phyloP scores from a whole-genome alignment of 306 rosid species.

The Sphenostylis stenocarpa region DNA sequence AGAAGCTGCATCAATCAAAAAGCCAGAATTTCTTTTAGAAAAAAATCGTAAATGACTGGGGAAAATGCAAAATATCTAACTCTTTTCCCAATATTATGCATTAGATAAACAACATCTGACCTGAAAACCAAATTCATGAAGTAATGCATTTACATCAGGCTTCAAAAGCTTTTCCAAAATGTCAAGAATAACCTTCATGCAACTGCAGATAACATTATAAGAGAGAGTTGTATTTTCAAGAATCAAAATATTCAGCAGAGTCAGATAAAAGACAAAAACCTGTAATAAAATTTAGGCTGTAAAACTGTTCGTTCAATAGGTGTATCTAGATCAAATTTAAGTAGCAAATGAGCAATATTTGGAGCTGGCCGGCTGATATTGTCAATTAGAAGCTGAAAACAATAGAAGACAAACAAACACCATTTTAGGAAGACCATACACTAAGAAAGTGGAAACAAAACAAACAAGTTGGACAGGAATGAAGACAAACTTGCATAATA shows the following conservation, averaged over 20 bases:
- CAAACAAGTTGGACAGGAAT: not conserved
- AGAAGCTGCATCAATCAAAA: conserved; percentile 67
- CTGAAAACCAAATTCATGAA: conserved; percentile 97
- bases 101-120: conserved; percentile 48
- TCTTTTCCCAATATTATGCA: not conserved
- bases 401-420: conserved; percentile 19
- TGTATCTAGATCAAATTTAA: conserved; percentile 82
- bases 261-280: conserved; percentile 47
- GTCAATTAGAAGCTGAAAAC: conserved; percentile 86
- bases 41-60: not conserved
- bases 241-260: conserved; percentile 8
- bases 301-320: conserved; percentile 76
- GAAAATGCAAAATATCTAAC: not conserved
- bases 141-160: conserved; percentile 77
- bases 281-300: conserved; percentile 94
- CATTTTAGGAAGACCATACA: conserved; percentile 14
- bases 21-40: conserved; percentile 17
- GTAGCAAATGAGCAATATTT: conserved; percentile 78
- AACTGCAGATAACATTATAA: conserved; percentile 57
- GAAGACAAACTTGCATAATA: conserved; percentile 76
- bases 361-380: conserved; percentile 94
- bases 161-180: conserved; percentile 83
- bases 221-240: conserved; percentile 24
- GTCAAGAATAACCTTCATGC: conserved; percentile 94
- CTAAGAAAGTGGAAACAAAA: not conserved